Evolutionary conservation across 305 asterid species (phyloP).

Genomic region (Fraxinus ornus): DNA sequence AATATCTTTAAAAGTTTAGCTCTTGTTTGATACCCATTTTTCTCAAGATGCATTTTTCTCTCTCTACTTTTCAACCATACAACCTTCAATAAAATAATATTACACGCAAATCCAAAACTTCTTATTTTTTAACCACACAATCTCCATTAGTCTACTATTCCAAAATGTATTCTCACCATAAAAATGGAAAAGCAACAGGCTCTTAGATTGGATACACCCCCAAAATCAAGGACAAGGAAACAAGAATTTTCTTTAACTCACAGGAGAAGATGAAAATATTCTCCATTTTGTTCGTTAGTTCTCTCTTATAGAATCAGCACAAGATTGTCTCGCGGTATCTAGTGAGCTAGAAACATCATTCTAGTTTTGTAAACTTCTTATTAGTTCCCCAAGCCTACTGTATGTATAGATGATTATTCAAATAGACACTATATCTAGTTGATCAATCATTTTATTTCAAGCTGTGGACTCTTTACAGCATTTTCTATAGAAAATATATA

Average conservation of each 20-base stretch:
- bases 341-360: constrained; percentile 6
- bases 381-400: background rate
- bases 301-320: background rate
- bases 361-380: background rate
- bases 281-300: background rate
- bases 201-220: background rate
- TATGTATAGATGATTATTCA: background rate
- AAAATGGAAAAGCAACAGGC: too few species aligned
- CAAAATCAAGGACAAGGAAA: background rate
- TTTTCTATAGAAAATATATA: background rate
- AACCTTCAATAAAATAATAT: too few species aligned
- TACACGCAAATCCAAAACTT: too few species aligned
- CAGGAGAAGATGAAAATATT: background rate
- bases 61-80: too few species aligned
- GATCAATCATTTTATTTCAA: background rate
- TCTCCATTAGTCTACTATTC: too few species aligned
- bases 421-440: background rate
- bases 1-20: too few species aligned
- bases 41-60: too few species aligned
- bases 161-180: too few species aligned
- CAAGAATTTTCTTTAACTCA: background rate
- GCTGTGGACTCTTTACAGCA: background rate
- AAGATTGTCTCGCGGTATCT: background rate
- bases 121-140: too few species aligned
- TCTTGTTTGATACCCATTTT: too few species aligned